phyloP scores from a whole-genome alignment of 2,329 filamentous ascomycete genomes.

The Penicillium freii region DNA sequence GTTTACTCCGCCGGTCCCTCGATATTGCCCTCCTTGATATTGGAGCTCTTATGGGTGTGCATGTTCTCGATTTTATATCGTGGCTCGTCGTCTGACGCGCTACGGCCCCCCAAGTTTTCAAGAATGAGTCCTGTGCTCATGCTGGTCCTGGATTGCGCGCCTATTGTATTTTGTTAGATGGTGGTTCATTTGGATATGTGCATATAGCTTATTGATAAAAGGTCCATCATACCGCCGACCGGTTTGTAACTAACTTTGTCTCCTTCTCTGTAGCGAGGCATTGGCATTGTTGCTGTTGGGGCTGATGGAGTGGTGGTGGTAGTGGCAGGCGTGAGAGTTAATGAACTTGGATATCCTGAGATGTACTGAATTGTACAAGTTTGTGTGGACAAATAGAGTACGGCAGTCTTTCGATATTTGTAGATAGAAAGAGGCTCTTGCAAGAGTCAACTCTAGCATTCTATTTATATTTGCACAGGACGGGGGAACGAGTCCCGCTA shows the following conservation, averaged over 20 bases:
- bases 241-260: slow-evolving; percentile 44
- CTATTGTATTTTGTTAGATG: slow-evolving; percentile 22
- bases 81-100: slow-evolving; percentile 35
- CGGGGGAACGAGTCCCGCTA: not conserved
- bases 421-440: not conserved
- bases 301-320: not conserved
- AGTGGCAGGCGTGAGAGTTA: not conserved
- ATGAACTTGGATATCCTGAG: not conserved
- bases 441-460: not conserved
- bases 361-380: not conserved
- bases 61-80: slow-evolving; percentile 39
- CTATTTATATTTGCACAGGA: not conserved
- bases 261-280: slow-evolving; percentile 34
- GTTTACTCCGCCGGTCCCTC: slow-evolving; percentile 25
- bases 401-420: not conserved
- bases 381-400: not conserved
- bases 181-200: not conserved
- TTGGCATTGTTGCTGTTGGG: slow-evolving; percentile 22
- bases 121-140: slow-evolving; percentile 39
- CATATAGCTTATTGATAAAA: slow-evolving; percentile 2
- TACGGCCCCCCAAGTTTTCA: slow-evolving; percentile 33
- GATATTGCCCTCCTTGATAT: slow-evolving; percentile 34
- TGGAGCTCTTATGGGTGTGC: slow-evolving; percentile 16
- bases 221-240: slow-evolving; percentile 37
- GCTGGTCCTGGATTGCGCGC: slow-evolving; percentile 40